phyloP scores from a whole-genome alignment of 2,329 filamentous ascomycete species.

The Allantophomopsis lycopodina region DNA sequence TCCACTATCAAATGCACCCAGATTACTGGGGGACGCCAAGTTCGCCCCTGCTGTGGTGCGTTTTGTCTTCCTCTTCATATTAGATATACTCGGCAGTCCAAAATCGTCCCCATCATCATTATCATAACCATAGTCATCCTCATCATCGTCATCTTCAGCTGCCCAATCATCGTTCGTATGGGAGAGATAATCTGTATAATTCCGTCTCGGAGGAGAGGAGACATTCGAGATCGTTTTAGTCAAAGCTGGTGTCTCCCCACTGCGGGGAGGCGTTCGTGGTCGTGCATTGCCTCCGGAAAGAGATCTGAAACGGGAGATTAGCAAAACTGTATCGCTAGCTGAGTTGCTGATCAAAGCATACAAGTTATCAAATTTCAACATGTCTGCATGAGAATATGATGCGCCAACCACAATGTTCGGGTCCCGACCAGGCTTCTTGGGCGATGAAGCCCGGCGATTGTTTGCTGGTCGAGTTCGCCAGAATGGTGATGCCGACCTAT shows the following conservation, averaged over 20 bases:
- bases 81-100: slow-evolving; percentile 82
- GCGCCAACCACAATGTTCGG: slow-evolving; percentile 75
- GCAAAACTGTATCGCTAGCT: slow-evolving; percentile 3
- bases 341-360: slow-evolving; percentile 26
- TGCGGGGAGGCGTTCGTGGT: slow-evolving; percentile 64
- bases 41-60: slow-evolving; percentile 4
- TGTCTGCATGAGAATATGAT: slow-evolving; percentile 91
- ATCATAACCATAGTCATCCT: slow-evolving; percentile 65
- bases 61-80: slow-evolving; percentile 66
- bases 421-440: slow-evolving; percentile 42
- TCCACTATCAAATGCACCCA: slow-evolving; percentile 21
- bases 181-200: slow-evolving; percentile 70
- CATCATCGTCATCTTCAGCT: slow-evolving; percentile 52
- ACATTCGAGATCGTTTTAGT: slow-evolving; percentile 34
- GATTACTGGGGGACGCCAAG: slow-evolving; percentile 6
- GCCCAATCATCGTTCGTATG: slow-evolving; percentile 77
- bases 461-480: slow-evolving; percentile 53
- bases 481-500: slow-evolving; percentile 76
- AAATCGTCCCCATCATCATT: slow-evolving; percentile 90
- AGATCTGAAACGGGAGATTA: slow-evolving; percentile 28
- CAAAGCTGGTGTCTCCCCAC: slow-evolving; percentile 39
- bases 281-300: slow-evolving; percentile 46
- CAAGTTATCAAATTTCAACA: slow-evolving; percentile 76
- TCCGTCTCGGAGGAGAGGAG: slow-evolving; percentile 53
- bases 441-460: slow-evolving; percentile 37